Base-by-base conservation (phyloP, 305 asterid genomes). In the Fraxinus greggii region DNA sequence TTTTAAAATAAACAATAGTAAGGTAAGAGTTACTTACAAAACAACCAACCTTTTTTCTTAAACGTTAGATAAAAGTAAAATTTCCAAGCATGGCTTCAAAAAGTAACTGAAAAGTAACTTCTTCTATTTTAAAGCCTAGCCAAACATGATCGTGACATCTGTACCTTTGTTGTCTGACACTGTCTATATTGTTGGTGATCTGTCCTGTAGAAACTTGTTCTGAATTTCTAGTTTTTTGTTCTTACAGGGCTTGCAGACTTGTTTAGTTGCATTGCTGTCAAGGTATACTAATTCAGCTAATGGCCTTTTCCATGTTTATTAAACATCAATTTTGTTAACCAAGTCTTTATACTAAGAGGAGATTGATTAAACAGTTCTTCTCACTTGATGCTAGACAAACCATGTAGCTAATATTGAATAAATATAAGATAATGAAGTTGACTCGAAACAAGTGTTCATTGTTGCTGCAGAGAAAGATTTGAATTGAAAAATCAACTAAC, bases 221-320 rank as follows among this genome's bases (percentile, higher is more conserved):
- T 73, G 69, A 78, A 35, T 45, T 26, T 81, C 81, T 48, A 54
- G 65, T 35, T 78, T 82, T 33, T 79, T 82, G 36, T 80, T 31
- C 82, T 78, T 88, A 84, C 97, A 95, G 98, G 98, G 98, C 32
- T 82, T 94, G 89, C 97, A 91, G 83, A 92, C 98, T 81, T 95
- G 98, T 90, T 84, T 94, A 79, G 98, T 94, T 82, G 92, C 97
- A 72, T 80, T 94, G 79, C 86, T 95, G 72, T 92, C 97, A 74
- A 90, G 97, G 98, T 94, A 87, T 76, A 45, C 29, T 24, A 48
- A 72, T 74, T 45, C 36, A 10, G n/a, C 72, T 21, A 33, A 72
- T 21, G 29, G 29, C 48, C 38, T 81, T 61, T 81, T 48, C 54
- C 75, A 81, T 19, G 51, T 78, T 73, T 59, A 28, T 84, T 75